These are phyloP conservation scores for Bothriochloa decipiens DNA, from an alignment of 176 grass and related monocot species.

Conservation along the genomic window DNA sequence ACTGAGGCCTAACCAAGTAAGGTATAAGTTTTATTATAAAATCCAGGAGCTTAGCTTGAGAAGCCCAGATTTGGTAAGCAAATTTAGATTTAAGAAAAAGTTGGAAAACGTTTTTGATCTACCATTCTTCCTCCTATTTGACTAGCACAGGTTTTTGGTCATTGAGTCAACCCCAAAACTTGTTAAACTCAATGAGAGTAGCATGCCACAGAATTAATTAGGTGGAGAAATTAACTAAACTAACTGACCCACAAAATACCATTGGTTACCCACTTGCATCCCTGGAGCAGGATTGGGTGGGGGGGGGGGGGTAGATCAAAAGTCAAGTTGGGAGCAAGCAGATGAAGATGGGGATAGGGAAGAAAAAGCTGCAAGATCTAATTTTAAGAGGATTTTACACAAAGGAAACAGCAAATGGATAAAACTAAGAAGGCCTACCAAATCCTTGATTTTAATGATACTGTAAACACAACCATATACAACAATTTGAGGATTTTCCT, in stretches of 20 bases:
- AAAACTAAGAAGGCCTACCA: too few species aligned
- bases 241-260: not conserved
- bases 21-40: not conserved
- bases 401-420: not conserved
- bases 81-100: too few species aligned
- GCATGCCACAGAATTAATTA: not conserved
- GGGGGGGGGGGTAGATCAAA: too few species aligned
- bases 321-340: not conserved
- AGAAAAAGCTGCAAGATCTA: not conserved
- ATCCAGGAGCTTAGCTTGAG: not conserved
- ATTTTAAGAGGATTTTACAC: not conserved
- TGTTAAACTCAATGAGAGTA: too few species aligned
- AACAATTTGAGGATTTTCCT: too few species aligned
- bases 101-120: too few species aligned
- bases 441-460: too few species aligned
- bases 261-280: not conserved
- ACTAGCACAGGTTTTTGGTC: too few species aligned
- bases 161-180: too few species aligned
- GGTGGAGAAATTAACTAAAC: not conserved
- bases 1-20: not conserved
- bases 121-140: too few species aligned
- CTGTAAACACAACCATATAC: too few species aligned
- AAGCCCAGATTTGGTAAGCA: not conserved
- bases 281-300: not conserved
- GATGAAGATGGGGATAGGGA: not conserved